Evolutionary conservation across 805 yeast species (phyloP), one percentile per base, ranked within the genome.

Genomic region (Cyberlindnera maritima): DNA sequence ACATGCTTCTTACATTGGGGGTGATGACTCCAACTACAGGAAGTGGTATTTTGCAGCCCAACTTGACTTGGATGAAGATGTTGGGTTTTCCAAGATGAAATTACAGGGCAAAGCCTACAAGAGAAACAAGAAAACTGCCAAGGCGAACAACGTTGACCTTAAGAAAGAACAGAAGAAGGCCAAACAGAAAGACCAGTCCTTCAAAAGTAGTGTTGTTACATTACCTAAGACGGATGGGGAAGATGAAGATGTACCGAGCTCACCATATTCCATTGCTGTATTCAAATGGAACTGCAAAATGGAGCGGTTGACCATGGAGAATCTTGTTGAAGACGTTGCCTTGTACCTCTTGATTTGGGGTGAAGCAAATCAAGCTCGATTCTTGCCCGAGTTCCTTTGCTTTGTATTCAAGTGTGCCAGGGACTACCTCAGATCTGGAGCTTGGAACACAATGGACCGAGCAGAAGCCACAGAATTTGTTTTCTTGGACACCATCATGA

Each of bases 31-130:
- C 3, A 92, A 92, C 66, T 92, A 83, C 66, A 79, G 84, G 60
- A 89, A 87, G 65, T 92, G 98, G 98, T 89, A 82, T 64, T 87
- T 91, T 66, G 88, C 95, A 38, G 88, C 96, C 9, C 88, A 83
- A 65, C 69, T 85, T 32, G 90, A 84, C 54, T 66, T 85, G 40
- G 96, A 90, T 66, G 85, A 80, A 45, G 84, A 78, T 44, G 67
- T 80, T 36, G 85, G 85, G 3, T 74, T 76, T 60, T 69, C 75
- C 49, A 71, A 74, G 59, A 76, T 77, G 80, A 76, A 77, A 65
- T 66, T 79, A 48, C 64, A 61, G 21, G 83, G 80, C 8, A 71
- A 71, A 45, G 67, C 75, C 17, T 62, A 68, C 44, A 63, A 67
- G 52, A 63, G 75, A 48, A 71, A 75, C 53, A 62, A 68, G 41